Conservation (phyloP, 495 filamentous ascomycete genomes). For the Aspergillus baeticus region DNA sequence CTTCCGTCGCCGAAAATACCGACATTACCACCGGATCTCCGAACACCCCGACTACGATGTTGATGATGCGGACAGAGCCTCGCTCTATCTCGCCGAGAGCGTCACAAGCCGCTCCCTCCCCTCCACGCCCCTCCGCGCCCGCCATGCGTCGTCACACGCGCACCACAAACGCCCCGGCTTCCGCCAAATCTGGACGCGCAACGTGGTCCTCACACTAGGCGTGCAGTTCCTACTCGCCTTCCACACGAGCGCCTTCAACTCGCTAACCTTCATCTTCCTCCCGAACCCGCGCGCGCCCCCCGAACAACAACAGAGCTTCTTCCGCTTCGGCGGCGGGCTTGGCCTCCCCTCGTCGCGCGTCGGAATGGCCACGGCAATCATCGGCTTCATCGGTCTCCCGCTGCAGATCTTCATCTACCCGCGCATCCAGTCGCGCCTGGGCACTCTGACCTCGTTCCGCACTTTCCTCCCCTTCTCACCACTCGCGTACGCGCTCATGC, state of each 20-base stretch:
- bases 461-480: conserved; percentile 63
- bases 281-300: conserved; percentile 60
- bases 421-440: conserved; percentile 54
- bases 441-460: conserved; percentile 60
- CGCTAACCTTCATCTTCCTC: conserved; percentile 71
- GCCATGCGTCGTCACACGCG: conserved; percentile 13
- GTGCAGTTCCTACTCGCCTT: conserved; percentile 67
- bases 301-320: conserved; percentile 42
- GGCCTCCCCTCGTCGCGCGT: conserved; percentile 66
- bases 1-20: conserved; percentile 26
- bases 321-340: conserved; percentile 72
- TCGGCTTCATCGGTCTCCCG: conserved; percentile 66
- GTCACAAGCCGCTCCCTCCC: conserved; percentile 28
- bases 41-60: conserved; percentile 24
- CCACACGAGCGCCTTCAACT: conserved; percentile 74
- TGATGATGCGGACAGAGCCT: background rate
- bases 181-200: conserved; percentile 59
- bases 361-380: conserved; percentile 66
- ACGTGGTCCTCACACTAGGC: conserved; percentile 60
- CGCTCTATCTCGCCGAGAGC: conserved; percentile 31
- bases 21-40: conserved; percentile 30
- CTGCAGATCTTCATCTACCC: conserved; percentile 73
- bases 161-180: conserved; percentile 45
- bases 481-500: conserved; percentile 61
- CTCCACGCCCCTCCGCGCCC: conserved; percentile 24